A percentile compares a stretch with the other conserved stretches of the same genome.
Evolutionary conservation across 495 filamentous ascomycete genomes (phyloP).

Genomic region (Talaromyces borbonicus): DNA sequence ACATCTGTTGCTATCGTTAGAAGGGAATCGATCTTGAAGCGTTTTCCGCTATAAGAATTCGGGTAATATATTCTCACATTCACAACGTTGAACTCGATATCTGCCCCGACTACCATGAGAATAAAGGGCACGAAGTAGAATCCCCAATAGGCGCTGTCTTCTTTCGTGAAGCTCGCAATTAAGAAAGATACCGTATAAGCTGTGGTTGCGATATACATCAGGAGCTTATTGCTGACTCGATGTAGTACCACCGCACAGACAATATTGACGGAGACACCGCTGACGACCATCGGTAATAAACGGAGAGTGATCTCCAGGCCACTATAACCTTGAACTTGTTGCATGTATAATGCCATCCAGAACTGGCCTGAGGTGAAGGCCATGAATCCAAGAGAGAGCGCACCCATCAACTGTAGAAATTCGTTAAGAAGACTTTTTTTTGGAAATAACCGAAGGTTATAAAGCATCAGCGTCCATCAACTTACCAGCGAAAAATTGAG

Average conservation of each 20-base stretch:
- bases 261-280: slow-evolving; percentile 44
- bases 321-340: slow-evolving; percentile 28
- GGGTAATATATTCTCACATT: slow-evolving; percentile 24
- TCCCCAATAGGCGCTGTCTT: slow-evolving; percentile 46
- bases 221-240: slow-evolving; percentile 36
- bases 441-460: no score
- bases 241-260: slow-evolving; percentile 45
- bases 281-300: slow-evolving; percentile 46
- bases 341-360: slow-evolving; percentile 33
- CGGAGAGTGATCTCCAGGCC: slow-evolving; percentile 40
- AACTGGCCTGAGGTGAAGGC: slow-evolving; percentile 26
- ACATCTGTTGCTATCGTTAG: slow-evolving; percentile 17
- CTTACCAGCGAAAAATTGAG: slow-evolving; percentile 28
- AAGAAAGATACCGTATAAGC: slow-evolving; percentile 41
- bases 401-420: slow-evolving; percentile 19
- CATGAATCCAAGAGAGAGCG: slow-evolving; percentile 27
- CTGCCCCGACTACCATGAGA: slow-evolving; percentile 44
- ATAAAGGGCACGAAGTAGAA: slow-evolving; percentile 41
- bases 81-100: slow-evolving; percentile 51
- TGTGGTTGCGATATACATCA: slow-evolving; percentile 34
- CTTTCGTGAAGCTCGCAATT: slow-evolving; percentile 38
- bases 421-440: no score
- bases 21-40: no score
- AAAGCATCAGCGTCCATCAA: no score
- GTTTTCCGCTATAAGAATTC: no score